Evolutionary conservation across 768 basidiomycete genomes (phyloP), one percentile per base, ranked within the genome.

Genomic region (Mycena epipterygia): DNA sequence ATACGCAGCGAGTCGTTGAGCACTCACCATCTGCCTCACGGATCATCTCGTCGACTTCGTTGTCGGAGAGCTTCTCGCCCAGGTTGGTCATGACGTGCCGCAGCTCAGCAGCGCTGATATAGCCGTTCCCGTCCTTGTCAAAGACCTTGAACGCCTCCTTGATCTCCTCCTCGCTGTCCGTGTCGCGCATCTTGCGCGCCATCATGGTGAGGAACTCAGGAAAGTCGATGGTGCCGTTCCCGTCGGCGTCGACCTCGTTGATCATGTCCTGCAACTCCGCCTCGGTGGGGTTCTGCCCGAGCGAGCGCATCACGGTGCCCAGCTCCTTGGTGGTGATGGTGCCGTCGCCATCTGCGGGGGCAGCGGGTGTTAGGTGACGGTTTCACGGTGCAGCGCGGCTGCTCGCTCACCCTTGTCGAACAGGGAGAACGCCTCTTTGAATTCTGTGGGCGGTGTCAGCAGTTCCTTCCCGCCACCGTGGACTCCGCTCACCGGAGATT

Each of bases 51-150:
- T 80, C 79, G 51, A 81, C 77, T 70, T 81, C 81, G 23, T 61
- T 70, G 57, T 81, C 81, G 23, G 77, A 75, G 58, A 81, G 72
- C 48, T 77, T 78, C 73, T 81, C 81, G 33, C 80, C 80, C 6
- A 94, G 87, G 81, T 91, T 93, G 72, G 90, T 94, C 94, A 95
- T 95, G 80, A 95, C 94, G 78, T 94, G 92, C 76, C 92, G 84
- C 77, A 94, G 81, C 84, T 95, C 93, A 1, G 93, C 92, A 5
- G 93, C 90, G 30, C 85, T 88, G 83, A 95, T 95, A 81, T 84
- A 92, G 32, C 93, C 93, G 74, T 95, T 94, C 23, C 91, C 92
- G 77, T 95, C 93, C 86, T 93, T 94, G 83, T 95, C 93, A 29
- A 74, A 74, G 23, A 74, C 73, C 71, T 72, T 74, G 79, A 88